phyloP scores from a whole-genome alignment of 2,329 filamentous ascomycete species.

The Chrysoporthe austroafricana region DNA sequence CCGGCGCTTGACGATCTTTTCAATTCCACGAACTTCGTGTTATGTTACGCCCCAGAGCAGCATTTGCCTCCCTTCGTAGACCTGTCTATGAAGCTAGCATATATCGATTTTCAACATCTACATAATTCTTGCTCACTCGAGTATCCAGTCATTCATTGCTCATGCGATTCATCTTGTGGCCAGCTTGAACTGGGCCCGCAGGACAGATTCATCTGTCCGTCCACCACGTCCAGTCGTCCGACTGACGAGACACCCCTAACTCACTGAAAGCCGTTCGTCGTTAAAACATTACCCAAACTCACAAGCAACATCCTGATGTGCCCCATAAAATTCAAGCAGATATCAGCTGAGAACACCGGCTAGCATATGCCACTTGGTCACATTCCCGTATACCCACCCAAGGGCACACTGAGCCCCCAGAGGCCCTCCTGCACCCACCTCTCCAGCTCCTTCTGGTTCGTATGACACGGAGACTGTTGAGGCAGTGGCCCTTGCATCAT shows the following conservation, averaged over 20 bases:
- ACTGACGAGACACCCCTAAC: neutral
- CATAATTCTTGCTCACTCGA: neutral
- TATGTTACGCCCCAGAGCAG: no score
- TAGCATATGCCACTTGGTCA: neutral
- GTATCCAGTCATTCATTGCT: neutral
- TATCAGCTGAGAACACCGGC: neutral
- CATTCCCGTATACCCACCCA: conserved; percentile 14
- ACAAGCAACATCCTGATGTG: neutral
- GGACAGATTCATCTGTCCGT: neutral
- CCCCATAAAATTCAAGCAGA: neutral
- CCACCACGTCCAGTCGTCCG: neutral
- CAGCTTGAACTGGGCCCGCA: neutral
- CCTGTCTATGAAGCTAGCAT: neutral
- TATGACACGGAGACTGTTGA: conserved; percentile 12
- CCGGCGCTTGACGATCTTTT: neutral
- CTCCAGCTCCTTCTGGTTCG: conserved; percentile 22
- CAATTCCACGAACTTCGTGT: no score
- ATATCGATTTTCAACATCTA: conserved; percentile 8
- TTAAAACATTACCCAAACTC: neutral
- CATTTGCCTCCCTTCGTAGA: neutral
- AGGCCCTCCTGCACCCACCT: conserved; percentile 22
- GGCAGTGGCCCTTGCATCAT: neutral
- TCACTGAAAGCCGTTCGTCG: neutral
- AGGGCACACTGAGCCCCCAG: neutral
- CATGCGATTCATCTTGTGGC: neutral